Percentiles rank a stretch among this genome's conserved stretches.
These are phyloP conservation scores for Hericium erinaceus DNA, from an alignment of 768 basidiomycete genomes.

Conservation along the genomic window DNA sequence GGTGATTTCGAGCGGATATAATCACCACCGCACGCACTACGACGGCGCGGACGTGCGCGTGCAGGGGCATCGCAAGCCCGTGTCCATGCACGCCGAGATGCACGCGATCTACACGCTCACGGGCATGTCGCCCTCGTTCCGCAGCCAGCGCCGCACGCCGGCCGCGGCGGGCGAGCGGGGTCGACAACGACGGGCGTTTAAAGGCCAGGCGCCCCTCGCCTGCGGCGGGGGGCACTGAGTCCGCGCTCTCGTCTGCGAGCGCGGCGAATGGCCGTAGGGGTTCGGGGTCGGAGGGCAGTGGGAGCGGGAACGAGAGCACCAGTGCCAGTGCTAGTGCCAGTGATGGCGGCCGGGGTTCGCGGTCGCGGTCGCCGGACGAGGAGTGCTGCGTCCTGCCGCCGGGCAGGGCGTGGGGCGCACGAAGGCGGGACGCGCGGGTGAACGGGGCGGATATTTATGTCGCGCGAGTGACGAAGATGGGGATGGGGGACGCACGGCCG, in stretches of 20 bases:
- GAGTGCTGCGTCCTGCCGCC: slow-evolving; percentile 1
- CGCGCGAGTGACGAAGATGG: slow-evolving; percentile 38
- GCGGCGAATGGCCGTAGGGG: neutral
- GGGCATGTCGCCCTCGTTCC: slow-evolving; percentile 41
- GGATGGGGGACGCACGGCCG: slow-evolving; percentile 41
- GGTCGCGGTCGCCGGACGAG: neutral
- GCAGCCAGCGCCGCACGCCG: slow-evolving; percentile 33
- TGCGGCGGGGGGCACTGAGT: slow-evolving; percentile 10
- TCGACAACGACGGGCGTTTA: slow-evolving; percentile 13
- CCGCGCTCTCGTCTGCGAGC: neutral
- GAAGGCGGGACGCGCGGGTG: slow-evolving; percentile 31
- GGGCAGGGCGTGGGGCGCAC: slow-evolving; percentile 23
- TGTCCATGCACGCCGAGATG: slow-evolving; percentile 58
- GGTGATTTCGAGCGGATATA: slow-evolving; percentile 40
- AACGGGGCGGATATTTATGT: slow-evolving; percentile 51
- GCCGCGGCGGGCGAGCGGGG: slow-evolving; percentile 15
- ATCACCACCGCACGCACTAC: slow-evolving; percentile 46
- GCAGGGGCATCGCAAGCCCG: slow-evolving; percentile 32
- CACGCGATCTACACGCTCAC: slow-evolving; percentile 45
- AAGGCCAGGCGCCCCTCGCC: slow-evolving; percentile 14
- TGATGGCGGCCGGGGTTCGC: neutral
- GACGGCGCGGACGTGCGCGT: slow-evolving; percentile 33
- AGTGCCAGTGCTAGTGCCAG: neutral
- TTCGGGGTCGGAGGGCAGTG: slow-evolving; percentile 1
- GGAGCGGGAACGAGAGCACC: slow-evolving; percentile 6